Evolutionary conservation across 2,329 filamentous ascomycete species (phyloP).

Genomic region (Cercospora nicotianae): DNA sequence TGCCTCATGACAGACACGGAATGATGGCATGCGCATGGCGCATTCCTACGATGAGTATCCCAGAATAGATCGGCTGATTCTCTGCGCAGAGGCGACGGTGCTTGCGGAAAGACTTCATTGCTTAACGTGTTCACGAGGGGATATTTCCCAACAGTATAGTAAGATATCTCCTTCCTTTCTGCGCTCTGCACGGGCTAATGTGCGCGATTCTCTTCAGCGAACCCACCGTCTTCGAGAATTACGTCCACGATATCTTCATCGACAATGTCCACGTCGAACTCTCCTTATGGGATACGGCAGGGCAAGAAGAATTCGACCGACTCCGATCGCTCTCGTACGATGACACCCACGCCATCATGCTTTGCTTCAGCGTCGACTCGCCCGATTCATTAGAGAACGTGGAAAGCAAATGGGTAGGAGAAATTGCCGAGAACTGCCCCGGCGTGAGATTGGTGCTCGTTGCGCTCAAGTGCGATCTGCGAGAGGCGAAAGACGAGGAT

Average conservation of each 20-base stretch:
- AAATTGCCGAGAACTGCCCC: conserved; percentile 97
- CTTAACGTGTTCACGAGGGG: conserved; percentile 98
- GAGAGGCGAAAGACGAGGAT: conserved; percentile 70
- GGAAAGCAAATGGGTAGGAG: conserved; percentile 95
- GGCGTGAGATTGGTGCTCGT: conserved; percentile 93
- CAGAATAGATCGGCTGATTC: neutral
- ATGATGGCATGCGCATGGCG: neutral
- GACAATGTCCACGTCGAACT: conserved; percentile 96
- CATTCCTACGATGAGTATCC: neutral
- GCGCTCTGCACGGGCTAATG: neutral
- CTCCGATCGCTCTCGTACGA: conserved; percentile 94
- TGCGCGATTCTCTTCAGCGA: conserved; percentile 55
- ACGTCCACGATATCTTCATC: conserved; percentile 98
- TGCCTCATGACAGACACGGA: conserved; percentile 18
- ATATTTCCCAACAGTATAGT: conserved; percentile 97
- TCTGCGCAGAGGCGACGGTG: conserved; percentile 78
- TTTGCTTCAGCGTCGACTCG: conserved; percentile 96
- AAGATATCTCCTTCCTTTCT: conserved; percentile 40
- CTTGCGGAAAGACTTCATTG: conserved; percentile 93
- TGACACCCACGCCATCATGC: conserved; percentile 97
- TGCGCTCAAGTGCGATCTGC: conserved; percentile 92
- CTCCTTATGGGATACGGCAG: conserved; percentile 96
- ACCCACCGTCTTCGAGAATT: conserved; percentile 98
- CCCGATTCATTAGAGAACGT: conserved; percentile 97
- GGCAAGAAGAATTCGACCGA: conserved; percentile 98